A percentile compares a stretch with the other conserved stretches of the same genome.
Evolutionary conservation across 2,329 filamentous ascomycete species (phyloP).

Genomic region (Rhynchosporium graminicola): DNA sequence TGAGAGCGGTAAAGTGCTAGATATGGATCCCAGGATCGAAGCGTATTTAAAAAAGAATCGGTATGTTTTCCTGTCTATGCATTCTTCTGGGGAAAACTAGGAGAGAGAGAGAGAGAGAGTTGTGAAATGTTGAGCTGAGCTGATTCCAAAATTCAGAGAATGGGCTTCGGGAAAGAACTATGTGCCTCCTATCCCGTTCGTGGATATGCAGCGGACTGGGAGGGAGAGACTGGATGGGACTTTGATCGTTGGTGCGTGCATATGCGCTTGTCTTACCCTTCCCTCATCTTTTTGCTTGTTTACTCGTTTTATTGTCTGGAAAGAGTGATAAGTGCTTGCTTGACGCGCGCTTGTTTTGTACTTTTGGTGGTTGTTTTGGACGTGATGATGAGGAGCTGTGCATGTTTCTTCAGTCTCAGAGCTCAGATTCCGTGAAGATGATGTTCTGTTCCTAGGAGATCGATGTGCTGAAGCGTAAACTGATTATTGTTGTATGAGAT

Average conservation of each 20-base stretch:
- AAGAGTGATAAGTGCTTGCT: too few species aligned
- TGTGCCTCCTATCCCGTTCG: slow-evolving; percentile 26
- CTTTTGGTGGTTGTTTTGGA: too few species aligned
- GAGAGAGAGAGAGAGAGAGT: too few species aligned
- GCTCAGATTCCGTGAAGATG: too few species aligned
- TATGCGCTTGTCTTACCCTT: background rate
- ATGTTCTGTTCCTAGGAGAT: background rate
- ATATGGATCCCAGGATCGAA: slow-evolving; percentile 20
- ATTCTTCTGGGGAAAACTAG: background rate
- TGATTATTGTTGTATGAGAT: background rate
- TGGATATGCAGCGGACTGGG: slow-evolving; percentile 32
- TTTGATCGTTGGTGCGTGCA: slow-evolving; percentile 29
- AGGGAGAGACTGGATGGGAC: slow-evolving; percentile 33
- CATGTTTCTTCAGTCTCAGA: too few species aligned
- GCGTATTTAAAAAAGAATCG: slow-evolving; percentile 24
- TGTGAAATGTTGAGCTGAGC: background rate
- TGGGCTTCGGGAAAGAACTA: slow-evolving; percentile 25
- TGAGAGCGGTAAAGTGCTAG: too few species aligned
- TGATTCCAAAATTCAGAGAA: slow-evolving; percentile 14
- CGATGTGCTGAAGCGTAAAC: background rate
- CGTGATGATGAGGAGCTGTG: too few species aligned
- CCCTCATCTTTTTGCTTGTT: background rate
- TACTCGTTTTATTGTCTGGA: background rate
- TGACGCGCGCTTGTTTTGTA: too few species aligned
- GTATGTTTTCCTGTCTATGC: slow-evolving; percentile 9